phyloP scores from a whole-genome alignment of 148 eudicot species.

The Vaccinium corymbosum region DNA sequence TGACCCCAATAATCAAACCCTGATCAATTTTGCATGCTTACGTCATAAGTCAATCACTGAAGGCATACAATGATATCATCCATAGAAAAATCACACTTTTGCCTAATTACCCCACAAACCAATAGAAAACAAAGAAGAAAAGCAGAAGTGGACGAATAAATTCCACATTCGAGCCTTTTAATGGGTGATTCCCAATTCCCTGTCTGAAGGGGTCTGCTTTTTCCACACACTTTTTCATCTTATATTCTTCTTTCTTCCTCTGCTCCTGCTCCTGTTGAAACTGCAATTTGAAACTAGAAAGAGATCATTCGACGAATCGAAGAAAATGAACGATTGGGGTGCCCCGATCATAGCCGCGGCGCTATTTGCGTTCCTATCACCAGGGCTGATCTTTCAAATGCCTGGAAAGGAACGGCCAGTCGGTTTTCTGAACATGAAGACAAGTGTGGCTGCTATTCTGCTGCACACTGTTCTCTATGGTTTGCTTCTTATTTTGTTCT shows the following conservation, averaged over 20 bases:
- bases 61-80: not conserved
- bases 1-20: too few relatives aligned
- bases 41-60: too few relatives aligned
- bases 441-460: constrained; percentile 50
- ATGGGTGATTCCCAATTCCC: constrained; percentile 28
- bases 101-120: not conserved
- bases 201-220: not conserved
- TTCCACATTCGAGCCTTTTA: constrained; percentile 20
- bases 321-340: constrained; percentile 69
- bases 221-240: not conserved
- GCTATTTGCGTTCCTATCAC: constrained; percentile 61
- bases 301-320: not conserved
- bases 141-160: constrained; percentile 3
- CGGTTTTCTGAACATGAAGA: constrained; percentile 80
- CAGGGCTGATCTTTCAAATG: constrained; percentile 67
- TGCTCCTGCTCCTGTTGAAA: not conserved
- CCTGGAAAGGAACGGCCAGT: constrained; percentile 62
- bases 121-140: not conserved
- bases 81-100: not conserved
- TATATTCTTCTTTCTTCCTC: not conserved
- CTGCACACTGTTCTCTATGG: constrained; percentile 61
- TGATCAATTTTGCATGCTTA: too few relatives aligned
- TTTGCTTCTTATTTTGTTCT: constrained; percentile 70
- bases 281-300: not conserved
- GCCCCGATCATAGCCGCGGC: constrained; percentile 75